Conservation (phyloP, 441 rosid genomes). For the Populus hybrid region DNA sequence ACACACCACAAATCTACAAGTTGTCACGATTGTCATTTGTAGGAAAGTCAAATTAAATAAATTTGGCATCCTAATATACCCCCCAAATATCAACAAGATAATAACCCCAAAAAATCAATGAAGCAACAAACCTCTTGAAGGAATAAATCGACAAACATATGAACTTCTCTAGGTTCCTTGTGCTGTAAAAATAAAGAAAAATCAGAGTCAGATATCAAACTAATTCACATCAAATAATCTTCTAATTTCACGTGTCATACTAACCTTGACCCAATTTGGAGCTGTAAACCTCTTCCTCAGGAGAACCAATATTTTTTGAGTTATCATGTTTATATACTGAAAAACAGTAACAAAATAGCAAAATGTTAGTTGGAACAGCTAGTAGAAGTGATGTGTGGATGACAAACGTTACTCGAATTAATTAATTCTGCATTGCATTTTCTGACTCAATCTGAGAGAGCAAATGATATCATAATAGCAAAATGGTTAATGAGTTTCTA, state of each 20-base stretch:
- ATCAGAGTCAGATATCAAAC: constrained; percentile 16
- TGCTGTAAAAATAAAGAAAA: constrained; percentile 55
- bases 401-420: neutral
- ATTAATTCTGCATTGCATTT: neutral
- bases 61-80: neutral
- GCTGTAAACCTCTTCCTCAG: constrained; percentile 89
- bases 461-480: neutral
- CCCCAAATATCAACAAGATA: neutral
- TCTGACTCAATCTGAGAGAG: neutral
- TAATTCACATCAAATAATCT: constrained; percentile 6
- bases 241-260: constrained; percentile 13
- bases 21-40: constrained; percentile 8
- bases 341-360: constrained; percentile 15
- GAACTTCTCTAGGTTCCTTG: constrained; percentile 99
- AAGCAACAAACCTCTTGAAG: constrained; percentile 73
- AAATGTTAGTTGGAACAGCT: constrained; percentile 9
- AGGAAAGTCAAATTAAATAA: constrained; percentile 4
- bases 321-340: constrained; percentile 82
- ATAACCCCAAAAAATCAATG: neutral
- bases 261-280: constrained; percentile 98
- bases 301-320: constrained; percentile 77
- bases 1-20: constrained; percentile 1
- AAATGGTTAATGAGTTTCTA: neutral
- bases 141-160: constrained; percentile 93
- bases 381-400: neutral